Base-by-base conservation (phyloP, 805 yeast species). In the Starmerella apis region DNA sequence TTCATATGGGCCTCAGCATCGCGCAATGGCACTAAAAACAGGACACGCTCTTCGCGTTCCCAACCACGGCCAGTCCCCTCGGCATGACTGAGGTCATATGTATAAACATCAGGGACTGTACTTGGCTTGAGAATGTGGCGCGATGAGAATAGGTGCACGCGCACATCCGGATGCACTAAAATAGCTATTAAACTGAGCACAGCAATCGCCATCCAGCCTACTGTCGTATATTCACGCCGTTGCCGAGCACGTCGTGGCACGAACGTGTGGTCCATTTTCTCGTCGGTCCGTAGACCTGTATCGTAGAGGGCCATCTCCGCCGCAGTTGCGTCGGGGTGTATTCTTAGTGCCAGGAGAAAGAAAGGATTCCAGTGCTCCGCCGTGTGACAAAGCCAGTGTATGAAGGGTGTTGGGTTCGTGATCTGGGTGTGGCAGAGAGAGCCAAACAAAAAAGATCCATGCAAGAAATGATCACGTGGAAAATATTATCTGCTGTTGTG, bases 1-100 rank as follows among this genome's bases (percentile, higher is more conserved):
- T 92, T 90, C 64, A 87, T 71, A 70, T 86, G 96, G 18, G 81
- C 77, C 2, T 88, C 83, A 1, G 96, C 96, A 65, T 88, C 96
- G 69, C 96, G 78, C 57, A 87, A 71, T 6, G 96, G 96, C 10
- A 88, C 95, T 58, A 90, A 79, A 57, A 86, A 84, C 51, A 87
- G 69, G 19, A 87, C 81, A 44, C 95, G 72, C 63, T 88, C 95
- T 13, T 75, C 77, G 43, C 72, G 69, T 59, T 81, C 83, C 92
- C 92, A 83, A 7, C 96, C 96, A 47, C 79, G 75, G 6, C 74
- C 74, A 13, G 81, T 66, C 6, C 92, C 87, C 43, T 68, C 71
- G 58, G 78, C 79, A 53, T 81, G 74, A 18, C 71, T 73, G 59
- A 88, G 69, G 63, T 88, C 96, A 63, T 80, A 86, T 60, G 76